Evolutionary conservation across 306 rosid genomes (phyloP).

Genomic region (Gastrolobium bilobum): DNA sequence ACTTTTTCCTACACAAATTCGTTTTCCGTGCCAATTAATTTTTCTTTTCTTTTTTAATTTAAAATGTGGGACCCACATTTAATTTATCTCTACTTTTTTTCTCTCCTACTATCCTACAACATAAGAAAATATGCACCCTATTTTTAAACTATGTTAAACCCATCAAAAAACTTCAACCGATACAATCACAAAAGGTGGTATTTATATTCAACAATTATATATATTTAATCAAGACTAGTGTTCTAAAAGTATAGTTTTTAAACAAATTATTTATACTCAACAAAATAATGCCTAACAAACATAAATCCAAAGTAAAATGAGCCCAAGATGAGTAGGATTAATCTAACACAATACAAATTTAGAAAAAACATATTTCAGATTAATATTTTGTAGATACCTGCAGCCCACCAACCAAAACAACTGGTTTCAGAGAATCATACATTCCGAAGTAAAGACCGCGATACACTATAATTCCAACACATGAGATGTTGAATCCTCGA

Average conservation of each 20-base stretch:
- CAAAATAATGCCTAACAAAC: not conserved
- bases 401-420: slow-evolving; percentile 72
- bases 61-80: no score
- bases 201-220: no score
- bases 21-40: no score
- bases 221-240: no score
- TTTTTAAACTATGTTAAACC: slow-evolving; percentile 1
- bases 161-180: not conserved
- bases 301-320: not conserved
- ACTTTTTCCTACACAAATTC: no score
- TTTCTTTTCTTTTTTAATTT: no score
- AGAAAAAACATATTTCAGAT: not conserved
- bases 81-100: no score
- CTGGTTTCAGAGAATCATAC: slow-evolving; percentile 93
- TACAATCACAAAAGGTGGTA: not conserved
- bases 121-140: no score
- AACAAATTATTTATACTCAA: not conserved
- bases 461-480: slow-evolving; percentile 87
- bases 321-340: not conserved
- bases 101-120: no score
- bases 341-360: not conserved
- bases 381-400: slow-evolving; percentile 62
- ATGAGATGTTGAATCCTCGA: slow-evolving; percentile 85
- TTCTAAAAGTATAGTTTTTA: no score
- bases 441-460: slow-evolving; percentile 95